phyloP scores from a whole-genome alignment of 1,139 yeast species.

The Protomyces gravidus region DNA sequence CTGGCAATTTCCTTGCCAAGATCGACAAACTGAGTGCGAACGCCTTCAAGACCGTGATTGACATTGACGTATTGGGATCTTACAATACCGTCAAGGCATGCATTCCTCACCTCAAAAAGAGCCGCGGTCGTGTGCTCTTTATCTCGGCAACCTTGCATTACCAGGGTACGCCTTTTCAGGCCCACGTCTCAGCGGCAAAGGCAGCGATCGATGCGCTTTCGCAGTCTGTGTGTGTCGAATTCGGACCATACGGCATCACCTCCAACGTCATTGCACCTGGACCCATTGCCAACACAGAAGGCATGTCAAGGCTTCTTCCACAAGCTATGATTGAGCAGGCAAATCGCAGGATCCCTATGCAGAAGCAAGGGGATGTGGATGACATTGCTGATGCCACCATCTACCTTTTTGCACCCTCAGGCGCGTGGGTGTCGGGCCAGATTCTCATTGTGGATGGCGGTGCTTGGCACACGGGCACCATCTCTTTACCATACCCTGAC shows the following conservation, averaged over 20 bases:
- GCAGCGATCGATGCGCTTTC: constrained; percentile 89
- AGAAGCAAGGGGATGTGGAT: constrained; percentile 63
- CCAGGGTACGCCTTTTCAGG: constrained; percentile 52
- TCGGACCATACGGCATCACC: constrained; percentile 81
- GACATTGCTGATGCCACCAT: constrained; percentile 84
- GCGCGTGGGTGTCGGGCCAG: constrained; percentile 65
- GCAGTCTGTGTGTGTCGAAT: constrained; percentile 68
- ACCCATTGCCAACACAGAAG: constrained; percentile 75
- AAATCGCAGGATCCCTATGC: constrained; percentile 60
- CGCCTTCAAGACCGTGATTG: constrained; percentile 80
- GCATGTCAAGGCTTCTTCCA: constrained; percentile 55
- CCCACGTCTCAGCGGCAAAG: constrained; percentile 86
- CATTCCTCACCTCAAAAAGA: constrained; percentile 46
- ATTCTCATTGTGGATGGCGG: constrained; percentile 75
- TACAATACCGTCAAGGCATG: constrained; percentile 78
- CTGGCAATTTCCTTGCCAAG: constrained; percentile 83
- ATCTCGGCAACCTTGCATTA: constrained; percentile 85
- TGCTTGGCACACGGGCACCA: constrained; percentile 36
- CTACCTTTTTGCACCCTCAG: constrained; percentile 15
- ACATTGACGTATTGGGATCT: constrained; percentile 79
- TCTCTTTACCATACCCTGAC: constrained; percentile 24
- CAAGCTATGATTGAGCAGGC: constrained; percentile 46
- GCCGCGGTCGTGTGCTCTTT: constrained; percentile 62
- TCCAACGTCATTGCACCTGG: constrained; percentile 87
- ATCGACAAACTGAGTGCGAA: constrained; percentile 71